Evolutionary conservation across 495 filamentous ascomycete genomes (phyloP).

Genomic region (Rhypophila decipiens): DNA sequence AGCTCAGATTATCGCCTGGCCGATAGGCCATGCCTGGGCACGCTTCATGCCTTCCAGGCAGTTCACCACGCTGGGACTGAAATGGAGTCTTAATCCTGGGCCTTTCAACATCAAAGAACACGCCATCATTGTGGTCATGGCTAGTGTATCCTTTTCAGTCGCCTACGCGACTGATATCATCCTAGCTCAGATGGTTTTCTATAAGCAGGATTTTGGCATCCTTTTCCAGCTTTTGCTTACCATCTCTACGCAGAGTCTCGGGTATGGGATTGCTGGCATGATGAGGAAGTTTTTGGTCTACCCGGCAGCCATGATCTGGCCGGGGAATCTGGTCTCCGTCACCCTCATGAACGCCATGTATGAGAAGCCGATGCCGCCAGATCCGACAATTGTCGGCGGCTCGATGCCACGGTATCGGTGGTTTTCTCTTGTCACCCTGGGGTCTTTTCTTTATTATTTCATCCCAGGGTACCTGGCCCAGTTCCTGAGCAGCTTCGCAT

Average conservation of each 20-base stretch:
- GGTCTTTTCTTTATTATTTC: slow-evolving; percentile 53
- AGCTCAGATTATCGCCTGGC: slow-evolving; percentile 66
- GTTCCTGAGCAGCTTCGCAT: slow-evolving; percentile 53
- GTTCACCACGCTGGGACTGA: slow-evolving; percentile 48
- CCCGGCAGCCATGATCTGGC: slow-evolving; percentile 74
- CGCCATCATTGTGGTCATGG: slow-evolving; percentile 72
- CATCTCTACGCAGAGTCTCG: slow-evolving; percentile 66
- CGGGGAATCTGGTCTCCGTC: slow-evolving; percentile 55
- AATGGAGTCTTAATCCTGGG: slow-evolving; percentile 58
- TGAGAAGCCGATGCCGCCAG: slow-evolving; percentile 43
- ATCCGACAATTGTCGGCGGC: slow-evolving; percentile 46
- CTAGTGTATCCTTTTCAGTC: slow-evolving; percentile 51
- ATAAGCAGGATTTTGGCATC: slow-evolving; percentile 60
- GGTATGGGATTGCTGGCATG: slow-evolving; percentile 69
- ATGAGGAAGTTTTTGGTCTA: slow-evolving; percentile 45
- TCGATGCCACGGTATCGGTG: slow-evolving; percentile 53
- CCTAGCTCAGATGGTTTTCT: slow-evolving; percentile 58
- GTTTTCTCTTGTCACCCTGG: slow-evolving; percentile 47
- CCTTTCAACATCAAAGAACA: slow-evolving; percentile 81
- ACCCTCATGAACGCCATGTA: slow-evolving; percentile 67
- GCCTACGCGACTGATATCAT: slow-evolving; percentile 67
- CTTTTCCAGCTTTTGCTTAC: slow-evolving; percentile 63
- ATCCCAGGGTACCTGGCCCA: slow-evolving; percentile 55
- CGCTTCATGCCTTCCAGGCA: slow-evolving; percentile 43
- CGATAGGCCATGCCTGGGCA: slow-evolving; percentile 54